phyloP scores from a whole-genome alignment of 2,329 filamentous ascomycete species.

The Penicillium sp. region DNA sequence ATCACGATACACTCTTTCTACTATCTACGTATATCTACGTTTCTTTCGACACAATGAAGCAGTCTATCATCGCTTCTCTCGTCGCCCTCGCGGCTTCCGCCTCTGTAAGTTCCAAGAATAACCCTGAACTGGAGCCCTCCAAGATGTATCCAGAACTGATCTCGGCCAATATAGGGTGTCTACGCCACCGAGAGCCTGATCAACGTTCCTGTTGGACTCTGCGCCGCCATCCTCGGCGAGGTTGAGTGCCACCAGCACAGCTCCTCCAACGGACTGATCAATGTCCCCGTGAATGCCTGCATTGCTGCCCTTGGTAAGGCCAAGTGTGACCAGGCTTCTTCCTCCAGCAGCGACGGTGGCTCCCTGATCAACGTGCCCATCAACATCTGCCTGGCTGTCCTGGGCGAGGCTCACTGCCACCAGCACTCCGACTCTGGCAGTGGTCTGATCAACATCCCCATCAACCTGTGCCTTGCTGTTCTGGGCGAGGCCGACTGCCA shows the following conservation, averaged over 20 bases:
- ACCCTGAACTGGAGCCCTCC: no score
- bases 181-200: conserved; percentile 22
- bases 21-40: conserved; percentile 12
- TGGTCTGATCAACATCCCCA: conserved; percentile 31
- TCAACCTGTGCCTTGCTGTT: conserved; percentile 32
- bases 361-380: conserved; percentile 31
- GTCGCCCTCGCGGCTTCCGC: conserved; percentile 27
- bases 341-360: conserved; percentile 13
- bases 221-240: conserved; percentile 28
- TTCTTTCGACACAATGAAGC: conserved; percentile 25
- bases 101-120: conserved; percentile 9
- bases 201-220: conserved; percentile 28
- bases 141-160: background rate
- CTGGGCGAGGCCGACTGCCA: conserved; percentile 31
- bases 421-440: conserved; percentile 18
- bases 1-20: conserved; percentile 7
- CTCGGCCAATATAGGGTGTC: conserved; percentile 10
- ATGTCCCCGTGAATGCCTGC: conserved; percentile 28
- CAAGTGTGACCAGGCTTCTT: conserved; percentile 6
- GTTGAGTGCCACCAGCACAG: conserved; percentile 26
- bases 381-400: conserved; percentile 32
- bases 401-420: conserved; percentile 31
- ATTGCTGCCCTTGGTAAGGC: conserved; percentile 13
- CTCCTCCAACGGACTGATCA: conserved; percentile 25
- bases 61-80: conserved; percentile 26